Conservation (phyloP, 2,329 filamentous ascomycete species). For the Rasamsonia emersonii region DNA sequence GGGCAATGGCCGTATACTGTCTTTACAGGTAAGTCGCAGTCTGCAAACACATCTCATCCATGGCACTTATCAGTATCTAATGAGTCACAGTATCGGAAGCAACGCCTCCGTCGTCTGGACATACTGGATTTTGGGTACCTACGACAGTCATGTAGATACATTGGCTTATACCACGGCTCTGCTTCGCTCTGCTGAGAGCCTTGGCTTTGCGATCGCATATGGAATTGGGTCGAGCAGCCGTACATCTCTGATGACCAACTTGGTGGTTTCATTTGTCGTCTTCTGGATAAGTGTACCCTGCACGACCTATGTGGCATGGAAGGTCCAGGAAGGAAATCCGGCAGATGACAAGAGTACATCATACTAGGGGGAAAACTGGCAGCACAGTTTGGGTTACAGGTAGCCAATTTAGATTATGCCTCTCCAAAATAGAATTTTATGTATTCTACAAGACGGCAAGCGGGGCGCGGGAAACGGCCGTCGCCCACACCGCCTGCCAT, state of each 20-base stretch:
- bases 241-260: conserved; percentile 1
- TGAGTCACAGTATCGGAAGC: background rate
- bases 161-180: background rate
- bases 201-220: conserved; percentile 3
- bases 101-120: conserved; percentile 2
- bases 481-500: too few species aligned
- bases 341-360: too few species aligned
- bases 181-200: background rate
- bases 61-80: background rate
- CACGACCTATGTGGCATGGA: conserved; percentile 1
- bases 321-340: background rate
- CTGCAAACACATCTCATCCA: too few species aligned
- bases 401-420: too few species aligned
- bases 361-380: too few species aligned
- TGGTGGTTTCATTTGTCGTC: background rate
- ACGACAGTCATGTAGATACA: background rate
- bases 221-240: background rate
- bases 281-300: conserved; percentile 3
- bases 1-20: conserved; percentile 1
- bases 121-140: conserved; percentile 3
- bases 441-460: too few species aligned
- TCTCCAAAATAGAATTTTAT: too few species aligned
- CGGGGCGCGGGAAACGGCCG: too few species aligned
- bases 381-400: too few species aligned
- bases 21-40: background rate